Base-by-base conservation (phyloP, 495 filamentous ascomycete genomes). In the Astrothelium subdiscretum region DNA sequence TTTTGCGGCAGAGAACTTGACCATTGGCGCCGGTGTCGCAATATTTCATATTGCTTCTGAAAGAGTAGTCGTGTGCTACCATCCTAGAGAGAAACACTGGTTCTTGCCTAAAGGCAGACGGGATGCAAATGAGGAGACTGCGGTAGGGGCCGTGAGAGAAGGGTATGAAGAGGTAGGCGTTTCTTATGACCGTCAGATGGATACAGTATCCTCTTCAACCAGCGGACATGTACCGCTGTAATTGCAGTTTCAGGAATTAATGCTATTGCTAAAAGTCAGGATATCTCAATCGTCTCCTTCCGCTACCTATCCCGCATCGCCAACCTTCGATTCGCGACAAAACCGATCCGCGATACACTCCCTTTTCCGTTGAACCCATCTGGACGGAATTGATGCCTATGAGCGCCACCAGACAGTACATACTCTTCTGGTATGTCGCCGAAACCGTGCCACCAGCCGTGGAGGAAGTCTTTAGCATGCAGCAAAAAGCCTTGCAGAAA, bases 351-450 rank as follows among this genome's bases (percentile, higher is more conserved):
- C 63, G 63, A 12, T 40, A 59, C 44, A 32, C 68, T 22, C 59
- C 57, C 3, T 73, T 73, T 38, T 73, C 67, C 15, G 74, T 67
- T 1, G 78, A 79, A 62, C 71, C 78, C 0, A 60, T 79, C 15
- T 79, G 76, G 76, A 75, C 68, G 31, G 74, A 79, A 59, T 29
- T 79, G 29, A 42, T 71, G 20, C 75, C 75, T 1, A 35, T 75
- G 60, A 61, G 43, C 0, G 43, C 54, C 0, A 64, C 62, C 8
- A 57, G 31, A 15, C 78, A 79, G 64, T 80, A 80, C 62, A 61
- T 80, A 5, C 69, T 79, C 2, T 79, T 74, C 61, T 80, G 78
- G 78, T 80, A 78, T 65, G 74, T 77, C 32, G 76, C 77, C 11
- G 78, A 80, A 61, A 80, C 78, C 1, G 65, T 80, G n/a, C 73